Evolutionary conservation across 371 early-diverging fungal species (phyloP).

Genomic region (Fennellomyces sp.): DNA sequence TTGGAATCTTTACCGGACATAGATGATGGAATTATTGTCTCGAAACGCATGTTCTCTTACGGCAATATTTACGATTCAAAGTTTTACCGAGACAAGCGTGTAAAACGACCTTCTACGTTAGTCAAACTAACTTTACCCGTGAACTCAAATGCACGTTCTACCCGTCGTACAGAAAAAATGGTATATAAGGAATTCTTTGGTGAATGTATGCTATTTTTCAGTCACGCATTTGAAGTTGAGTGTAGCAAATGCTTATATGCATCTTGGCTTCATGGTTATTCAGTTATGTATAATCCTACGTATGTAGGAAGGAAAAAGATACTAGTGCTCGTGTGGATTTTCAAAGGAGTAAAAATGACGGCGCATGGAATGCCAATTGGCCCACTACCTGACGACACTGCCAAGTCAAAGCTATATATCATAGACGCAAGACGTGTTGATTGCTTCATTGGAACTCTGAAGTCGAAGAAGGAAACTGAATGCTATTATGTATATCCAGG

Average conservation of each 20-base stretch:
- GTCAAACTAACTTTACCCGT: background rate
- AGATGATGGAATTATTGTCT: no score
- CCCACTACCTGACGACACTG: background rate
- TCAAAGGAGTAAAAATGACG: background rate
- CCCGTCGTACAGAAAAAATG: background rate
- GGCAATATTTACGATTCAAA: background rate
- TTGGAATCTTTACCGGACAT: background rate
- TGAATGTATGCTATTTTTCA: background rate
- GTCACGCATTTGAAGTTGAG: background rate
- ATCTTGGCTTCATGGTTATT: no score
- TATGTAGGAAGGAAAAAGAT: background rate
- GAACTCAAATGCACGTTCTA: background rate
- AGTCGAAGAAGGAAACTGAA: no score
- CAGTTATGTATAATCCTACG: background rate
- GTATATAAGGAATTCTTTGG: background rate
- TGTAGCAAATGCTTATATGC: no score
- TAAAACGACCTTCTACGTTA: background rate
- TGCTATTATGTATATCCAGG: no score
- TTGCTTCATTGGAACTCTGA: conserved; percentile 4
- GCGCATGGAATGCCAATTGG: conserved; percentile 1
- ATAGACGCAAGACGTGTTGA: background rate
- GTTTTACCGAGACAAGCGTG: background rate
- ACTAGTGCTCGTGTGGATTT: background rate
- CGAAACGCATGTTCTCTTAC: no score
- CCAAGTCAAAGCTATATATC: background rate